These are phyloP conservation scores for Lipomyces spencermartinsiae DNA, from an alignment of 805 yeast genomes.

Conservation along the genomic window DNA sequence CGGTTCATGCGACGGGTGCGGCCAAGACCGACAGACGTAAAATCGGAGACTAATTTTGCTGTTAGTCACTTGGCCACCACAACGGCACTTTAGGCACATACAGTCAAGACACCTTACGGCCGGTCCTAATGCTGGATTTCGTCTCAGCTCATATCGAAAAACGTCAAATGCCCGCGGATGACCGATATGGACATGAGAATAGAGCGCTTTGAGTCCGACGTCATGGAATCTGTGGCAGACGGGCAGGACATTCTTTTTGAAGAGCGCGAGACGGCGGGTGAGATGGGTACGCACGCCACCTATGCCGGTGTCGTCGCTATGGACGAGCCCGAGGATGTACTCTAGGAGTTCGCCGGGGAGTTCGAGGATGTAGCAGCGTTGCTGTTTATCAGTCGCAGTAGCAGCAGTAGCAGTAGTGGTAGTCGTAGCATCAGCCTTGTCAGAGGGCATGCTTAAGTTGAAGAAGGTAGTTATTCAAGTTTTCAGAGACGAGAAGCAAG, in stretches of 20 bases:
- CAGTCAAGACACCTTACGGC: conserved; percentile 78
- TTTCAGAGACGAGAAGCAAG: not conserved
- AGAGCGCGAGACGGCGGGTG: conserved; percentile 31
- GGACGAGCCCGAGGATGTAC: conserved; percentile 21
- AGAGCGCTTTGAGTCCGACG: conserved; percentile 47
- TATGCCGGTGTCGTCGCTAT: conserved; percentile 20
- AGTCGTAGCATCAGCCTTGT: not conserved
- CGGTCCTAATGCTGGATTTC: conserved; percentile 57
- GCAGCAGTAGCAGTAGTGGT: not conserved
- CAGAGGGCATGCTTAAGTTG: not conserved
- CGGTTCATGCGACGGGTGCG: conserved; percentile 88
- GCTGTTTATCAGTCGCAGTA: not conserved
- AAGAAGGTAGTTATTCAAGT: not conserved
- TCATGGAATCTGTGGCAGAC: conserved; percentile 44
- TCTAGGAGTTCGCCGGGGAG: conserved; percentile 33
- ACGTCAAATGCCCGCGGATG: conserved; percentile 81
- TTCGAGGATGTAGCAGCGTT: conserved; percentile 15
- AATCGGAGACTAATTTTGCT: conserved; percentile 61
- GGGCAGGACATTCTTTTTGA: conserved; percentile 37
- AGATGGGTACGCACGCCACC: conserved; percentile 18
- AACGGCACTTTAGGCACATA: conserved; percentile 2
- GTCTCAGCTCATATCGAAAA: conserved; percentile 53
- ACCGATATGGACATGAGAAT: conserved; percentile 59
- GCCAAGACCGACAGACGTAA: conserved; percentile 88
- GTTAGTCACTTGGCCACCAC: not conserved